phyloP scores from a whole-genome alignment of 108 stramenopile species.

The Skeletonema menzelii region DNA sequence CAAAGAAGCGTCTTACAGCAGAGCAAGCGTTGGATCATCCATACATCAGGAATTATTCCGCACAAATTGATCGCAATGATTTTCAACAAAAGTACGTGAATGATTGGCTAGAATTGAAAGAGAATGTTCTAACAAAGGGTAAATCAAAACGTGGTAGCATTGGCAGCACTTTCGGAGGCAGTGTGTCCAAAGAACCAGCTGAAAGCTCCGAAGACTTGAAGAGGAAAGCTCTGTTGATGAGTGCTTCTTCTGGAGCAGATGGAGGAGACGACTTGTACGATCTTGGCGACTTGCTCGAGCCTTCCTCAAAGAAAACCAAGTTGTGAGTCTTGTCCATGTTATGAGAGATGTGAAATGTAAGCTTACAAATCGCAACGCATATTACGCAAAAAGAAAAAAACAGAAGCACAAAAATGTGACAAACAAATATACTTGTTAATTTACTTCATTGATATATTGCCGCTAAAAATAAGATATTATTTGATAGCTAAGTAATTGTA shows the following conservation, averaged over 20 bases:
- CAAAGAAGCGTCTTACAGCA: slow-evolving; percentile 71
- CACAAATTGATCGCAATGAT: slow-evolving; percentile 35
- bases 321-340: no score
- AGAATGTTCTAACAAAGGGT: slow-evolving; percentile 36
- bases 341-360: slow-evolving; percentile 20
- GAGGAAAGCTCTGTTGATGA: slow-evolving; percentile 62
- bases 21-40: slow-evolving; percentile 70
- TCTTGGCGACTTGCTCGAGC: slow-evolving; percentile 54
- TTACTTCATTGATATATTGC: slow-evolving; percentile 14
- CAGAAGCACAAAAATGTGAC: background rate
- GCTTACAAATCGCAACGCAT: slow-evolving; percentile 4
- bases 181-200: background rate
- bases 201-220: slow-evolving; percentile 35
- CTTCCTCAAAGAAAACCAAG: slow-evolving; percentile 38
- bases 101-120: slow-evolving; percentile 78
- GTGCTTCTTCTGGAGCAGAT: slow-evolving; percentile 42
- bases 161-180: background rate
- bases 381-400: background rate
- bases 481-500: background rate
- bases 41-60: slow-evolving; percentile 46
- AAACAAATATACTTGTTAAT: slow-evolving; percentile 2
- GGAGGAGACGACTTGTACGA: slow-evolving; percentile 74
- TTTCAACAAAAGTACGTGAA: slow-evolving; percentile 69
- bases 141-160: slow-evolving; percentile 8
- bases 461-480: slow-evolving; percentile 19